A percentile compares a stretch with the other conserved stretches of the same genome.
These are phyloP conservation scores for Xerocomellus intermedius DNA, from an alignment of 768 basidiomycete species.

Conservation along the genomic window DNA sequence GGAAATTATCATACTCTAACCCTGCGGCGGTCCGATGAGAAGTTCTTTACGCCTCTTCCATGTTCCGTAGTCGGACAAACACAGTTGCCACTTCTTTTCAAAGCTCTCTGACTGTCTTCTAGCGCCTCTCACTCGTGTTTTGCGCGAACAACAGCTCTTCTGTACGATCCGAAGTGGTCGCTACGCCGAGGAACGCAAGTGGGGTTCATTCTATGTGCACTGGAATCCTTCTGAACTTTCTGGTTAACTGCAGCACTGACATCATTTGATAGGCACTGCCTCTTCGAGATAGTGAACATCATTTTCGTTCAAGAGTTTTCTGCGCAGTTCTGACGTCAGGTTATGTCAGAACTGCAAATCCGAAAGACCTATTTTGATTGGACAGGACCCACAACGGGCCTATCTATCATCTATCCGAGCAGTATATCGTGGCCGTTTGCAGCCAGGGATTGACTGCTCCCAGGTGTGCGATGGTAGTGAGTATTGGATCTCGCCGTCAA, in stretches of 20 bases:
- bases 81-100: conserved; percentile 5
- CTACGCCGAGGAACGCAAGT: conserved; percentile 13
- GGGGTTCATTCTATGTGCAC: conserved; percentile 15
- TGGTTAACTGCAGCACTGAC: conserved; percentile 18
- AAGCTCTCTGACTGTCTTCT: conserved; percentile 10
- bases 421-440: background rate
- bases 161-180: conserved; percentile 6
- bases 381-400: background rate
- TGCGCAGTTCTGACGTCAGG: conserved; percentile 29
- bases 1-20: conserved; percentile 24
- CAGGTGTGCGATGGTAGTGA: background rate
- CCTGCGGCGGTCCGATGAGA: conserved; percentile 13
- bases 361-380: background rate
- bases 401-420: background rate
- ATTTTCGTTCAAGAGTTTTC: conserved; percentile 17
- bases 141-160: background rate
- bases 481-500: background rate
- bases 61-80: background rate
- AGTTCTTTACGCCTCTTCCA: conserved; percentile 7
- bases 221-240: conserved; percentile 14
- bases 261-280: conserved; percentile 25
- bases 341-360: conserved; percentile 1
- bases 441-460: background rate
- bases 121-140: conserved; percentile 2
- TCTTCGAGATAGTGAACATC: conserved; percentile 2